Base-by-base conservation (phyloP, 2,329 filamentous ascomycete species). In the Hypocrella siamensis region DNA sequence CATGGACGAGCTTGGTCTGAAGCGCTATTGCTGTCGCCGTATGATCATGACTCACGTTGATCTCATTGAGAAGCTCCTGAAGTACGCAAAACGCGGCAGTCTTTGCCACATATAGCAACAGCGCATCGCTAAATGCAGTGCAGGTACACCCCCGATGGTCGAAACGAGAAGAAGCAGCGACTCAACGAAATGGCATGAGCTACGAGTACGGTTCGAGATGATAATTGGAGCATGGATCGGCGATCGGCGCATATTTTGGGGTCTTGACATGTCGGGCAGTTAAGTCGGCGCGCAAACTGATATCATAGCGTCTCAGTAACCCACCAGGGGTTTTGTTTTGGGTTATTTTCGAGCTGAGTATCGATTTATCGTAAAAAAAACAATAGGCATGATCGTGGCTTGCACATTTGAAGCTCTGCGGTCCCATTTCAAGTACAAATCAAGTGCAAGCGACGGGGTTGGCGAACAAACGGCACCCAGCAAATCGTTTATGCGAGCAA, bases 11-110 rank as follows among this genome's bases (percentile, higher is more conserved):
- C 75, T 98, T 32, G 85, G 85, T 35, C 79, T 92, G 50, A 88
- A 84, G 60, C 75, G 90, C 46, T 98, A 98, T 66, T 98, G 90
- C 71, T 98, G 90, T 65, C 82, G 90, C 46, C 80, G 90, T 50
- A 98, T 98, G 90, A 76, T 98, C 57, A 94, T 98, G 81, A 98
- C 90, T 37, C 90, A 98, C 60, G 90, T 98, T 48, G 90, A 98
- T 56, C 67, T 98, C 39, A 94, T 98, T 46, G 90, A 98, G 68
- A 98, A 98, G 63, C 74, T 98, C 31, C 74, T 98, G 42, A 83
- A 88, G 82, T 93, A 76, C 45, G 71, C 34, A 24, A 17, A 26
- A 18, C n/a, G 30, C 10, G 12, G 15, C 22, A 21, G 7, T 9
- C 17, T 19, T 2, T n/a, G 10, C 17, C 6, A 8, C 12, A 7